Evolutionary conservation across 2,329 filamentous ascomycete species (phyloP).

Genomic region (Penicillium aurantiogriseum): DNA sequence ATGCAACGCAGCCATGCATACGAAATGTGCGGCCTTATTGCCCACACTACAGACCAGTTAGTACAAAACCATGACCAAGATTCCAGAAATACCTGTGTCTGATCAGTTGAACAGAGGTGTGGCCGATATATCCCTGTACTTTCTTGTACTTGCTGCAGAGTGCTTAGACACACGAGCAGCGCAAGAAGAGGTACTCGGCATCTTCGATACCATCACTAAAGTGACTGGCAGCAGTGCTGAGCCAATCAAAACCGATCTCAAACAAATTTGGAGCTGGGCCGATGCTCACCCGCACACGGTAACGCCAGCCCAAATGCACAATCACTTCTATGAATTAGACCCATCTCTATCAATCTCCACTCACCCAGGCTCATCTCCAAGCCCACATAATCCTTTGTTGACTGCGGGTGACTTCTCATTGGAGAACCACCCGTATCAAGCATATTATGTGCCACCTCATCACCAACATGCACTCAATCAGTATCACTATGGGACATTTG

Average conservation of each 20-base stretch:
- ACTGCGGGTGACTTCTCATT: constrained; percentile 71
- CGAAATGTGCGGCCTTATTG: constrained; percentile 84
- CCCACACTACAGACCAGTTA: constrained; percentile 74
- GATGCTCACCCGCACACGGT: constrained; percentile 35
- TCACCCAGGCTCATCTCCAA: constrained; percentile 38
- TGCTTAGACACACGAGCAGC: constrained; percentile 67
- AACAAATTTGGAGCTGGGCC: constrained; percentile 73
- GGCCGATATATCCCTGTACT: constrained; percentile 73
- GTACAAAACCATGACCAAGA: constrained; percentile 14
- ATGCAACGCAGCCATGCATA: constrained; percentile 73
- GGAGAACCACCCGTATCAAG: constrained; percentile 78
- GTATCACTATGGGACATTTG: constrained; percentile 24
- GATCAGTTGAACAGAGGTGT: constrained; percentile 55
- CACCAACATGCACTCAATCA: constrained; percentile 41
- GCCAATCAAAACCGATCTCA: constrained; percentile 70
- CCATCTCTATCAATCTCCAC: constrained; percentile 28
- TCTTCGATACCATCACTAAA: constrained; percentile 71
- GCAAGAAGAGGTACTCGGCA: constrained; percentile 75
- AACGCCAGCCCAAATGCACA: constrained; percentile 19
- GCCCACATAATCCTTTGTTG: constrained; percentile 68
- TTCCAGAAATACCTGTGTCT: neutral
- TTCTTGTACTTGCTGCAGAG: constrained; percentile 73
- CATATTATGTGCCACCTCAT: constrained; percentile 70
- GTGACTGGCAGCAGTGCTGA: constrained; percentile 77
- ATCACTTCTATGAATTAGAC: constrained; percentile 20